Conservation (phyloP, 2,329 filamentous ascomycete species). For the Ophiostoma ulmi region DNA sequence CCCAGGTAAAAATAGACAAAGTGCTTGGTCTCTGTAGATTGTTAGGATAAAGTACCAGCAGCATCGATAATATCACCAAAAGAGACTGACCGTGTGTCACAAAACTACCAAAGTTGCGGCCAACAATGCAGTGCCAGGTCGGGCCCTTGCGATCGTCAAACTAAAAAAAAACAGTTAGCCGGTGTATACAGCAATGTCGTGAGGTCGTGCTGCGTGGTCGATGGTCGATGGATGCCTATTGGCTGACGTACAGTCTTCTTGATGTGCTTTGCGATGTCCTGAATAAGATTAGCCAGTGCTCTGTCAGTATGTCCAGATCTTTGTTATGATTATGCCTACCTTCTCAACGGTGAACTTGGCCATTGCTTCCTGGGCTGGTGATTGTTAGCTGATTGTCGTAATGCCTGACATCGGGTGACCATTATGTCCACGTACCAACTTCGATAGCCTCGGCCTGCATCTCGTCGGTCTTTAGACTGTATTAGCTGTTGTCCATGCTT, state of each 20-base stretch:
- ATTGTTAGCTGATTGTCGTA: background rate
- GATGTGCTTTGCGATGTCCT: slow-evolving; percentile 95
- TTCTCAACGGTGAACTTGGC: slow-evolving; percentile 59
- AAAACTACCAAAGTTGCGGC: slow-evolving; percentile 97
- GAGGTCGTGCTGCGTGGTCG: background rate
- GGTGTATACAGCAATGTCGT: background rate
- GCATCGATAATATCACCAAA: background rate
- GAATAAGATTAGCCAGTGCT: slow-evolving; percentile 18
- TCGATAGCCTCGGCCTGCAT: slow-evolving; percentile 96
- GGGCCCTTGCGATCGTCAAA: slow-evolving; percentile 96
- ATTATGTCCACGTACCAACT: slow-evolving; percentile 69
- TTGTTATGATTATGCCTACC: slow-evolving; percentile 34
- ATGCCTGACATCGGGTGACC: background rate
- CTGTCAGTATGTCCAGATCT: too few species aligned
- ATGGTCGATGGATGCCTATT: background rate
- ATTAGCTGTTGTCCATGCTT: background rate
- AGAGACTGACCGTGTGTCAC: slow-evolving; percentile 81
- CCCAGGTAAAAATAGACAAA: slow-evolving; percentile 99
- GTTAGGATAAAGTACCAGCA: background rate
- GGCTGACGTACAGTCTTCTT: slow-evolving; percentile 69
- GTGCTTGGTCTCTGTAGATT: slow-evolving; percentile 80
- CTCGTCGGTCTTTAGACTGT: slow-evolving; percentile 68
- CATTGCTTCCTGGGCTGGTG: slow-evolving; percentile 58
- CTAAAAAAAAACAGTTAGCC: slow-evolving; percentile 41
- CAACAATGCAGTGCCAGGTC: slow-evolving; percentile 99